phyloP scores from a whole-genome alignment of 2,329 filamentous ascomycete genomes.

The Penicillium psychrosexuale region DNA sequence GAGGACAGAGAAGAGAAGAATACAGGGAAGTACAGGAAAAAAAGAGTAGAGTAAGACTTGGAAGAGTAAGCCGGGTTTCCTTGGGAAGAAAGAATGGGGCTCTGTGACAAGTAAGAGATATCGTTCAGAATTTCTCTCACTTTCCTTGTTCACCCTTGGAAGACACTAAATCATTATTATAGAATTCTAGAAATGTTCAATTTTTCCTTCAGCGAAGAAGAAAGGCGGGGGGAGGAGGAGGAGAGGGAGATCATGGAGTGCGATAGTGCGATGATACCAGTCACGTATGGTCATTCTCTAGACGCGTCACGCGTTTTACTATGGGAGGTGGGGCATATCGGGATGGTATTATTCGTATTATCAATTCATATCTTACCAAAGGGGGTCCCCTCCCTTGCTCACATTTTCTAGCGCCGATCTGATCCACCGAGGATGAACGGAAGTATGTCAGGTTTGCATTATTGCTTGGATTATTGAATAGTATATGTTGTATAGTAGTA shows the following conservation, averaged over 20 bases:
- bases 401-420: slow-evolving; percentile 10
- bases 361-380: slow-evolving; percentile 2
- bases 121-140: background rate
- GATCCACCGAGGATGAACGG: slow-evolving; percentile 3
- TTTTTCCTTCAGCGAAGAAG: background rate
- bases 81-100: background rate
- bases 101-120: background rate
- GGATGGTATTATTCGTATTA: background rate
- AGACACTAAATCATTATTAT: slow-evolving; percentile 13
- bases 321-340: background rate
- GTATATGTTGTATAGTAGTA: background rate
- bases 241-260: slow-evolving; percentile 15
- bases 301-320: slow-evolving; percentile 29
- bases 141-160: background rate
- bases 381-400: slow-evolving; percentile 8
- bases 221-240: slow-evolving; percentile 17
- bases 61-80: background rate
- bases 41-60: background rate
- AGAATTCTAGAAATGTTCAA: slow-evolving; percentile 7
- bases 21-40: slow-evolving; percentile 5
- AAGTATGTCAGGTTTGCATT: slow-evolving; percentile 7
- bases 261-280: slow-evolving; percentile 9
- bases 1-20: background rate
- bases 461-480: slow-evolving; percentile 3
- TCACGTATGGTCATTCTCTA: slow-evolving; percentile 31